These are phyloP conservation scores for Fusarium dimerum DNA, from an alignment of 2,329 filamentous ascomycete species.

Conservation along the genomic window DNA sequence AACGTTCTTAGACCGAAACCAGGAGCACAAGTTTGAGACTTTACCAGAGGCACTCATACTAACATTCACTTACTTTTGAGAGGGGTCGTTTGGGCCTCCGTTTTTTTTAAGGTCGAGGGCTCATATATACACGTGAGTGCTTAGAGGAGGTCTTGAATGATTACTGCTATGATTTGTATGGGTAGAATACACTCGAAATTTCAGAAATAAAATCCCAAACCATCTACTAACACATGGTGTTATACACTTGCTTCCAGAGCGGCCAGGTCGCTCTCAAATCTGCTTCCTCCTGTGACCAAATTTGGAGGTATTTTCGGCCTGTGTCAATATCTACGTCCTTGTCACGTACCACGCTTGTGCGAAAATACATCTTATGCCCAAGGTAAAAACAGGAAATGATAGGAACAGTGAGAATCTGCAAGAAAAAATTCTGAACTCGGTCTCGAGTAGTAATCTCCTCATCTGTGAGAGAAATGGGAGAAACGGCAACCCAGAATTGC, in stretches of 20 bases:
- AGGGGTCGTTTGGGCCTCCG: too few relatives aligned
- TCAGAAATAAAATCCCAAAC: not conserved
- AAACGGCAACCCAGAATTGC: conserved; percentile 86
- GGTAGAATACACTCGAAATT: too few relatives aligned
- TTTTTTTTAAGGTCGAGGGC: too few relatives aligned
- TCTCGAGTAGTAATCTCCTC: conserved; percentile 40
- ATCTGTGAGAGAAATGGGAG: conserved; percentile 61
- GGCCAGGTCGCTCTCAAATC: conserved; percentile 71
- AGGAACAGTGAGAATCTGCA: conserved; percentile 68
- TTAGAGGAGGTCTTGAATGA: too few relatives aligned
- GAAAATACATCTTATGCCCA: conserved; percentile 73
- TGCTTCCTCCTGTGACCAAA: conserved; percentile 80
- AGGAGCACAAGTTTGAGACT: too few relatives aligned
- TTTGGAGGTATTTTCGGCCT: conserved; percentile 78
- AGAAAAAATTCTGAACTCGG: conserved; percentile 69
- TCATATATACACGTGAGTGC: too few relatives aligned
- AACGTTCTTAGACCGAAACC: too few relatives aligned
- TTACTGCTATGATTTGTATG: too few relatives aligned
- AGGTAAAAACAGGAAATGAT: conserved; percentile 69
- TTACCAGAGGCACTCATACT: too few relatives aligned
- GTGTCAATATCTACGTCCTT: conserved; percentile 85
- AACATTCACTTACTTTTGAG: too few relatives aligned
- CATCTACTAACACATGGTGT: conserved; percentile 61
- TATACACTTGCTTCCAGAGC: conserved; percentile 74
- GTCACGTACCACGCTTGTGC: conserved; percentile 65